phyloP scores from a whole-genome alignment of 352 stramenopile genomes.

The Ochromonadaceae sp. region DNA sequence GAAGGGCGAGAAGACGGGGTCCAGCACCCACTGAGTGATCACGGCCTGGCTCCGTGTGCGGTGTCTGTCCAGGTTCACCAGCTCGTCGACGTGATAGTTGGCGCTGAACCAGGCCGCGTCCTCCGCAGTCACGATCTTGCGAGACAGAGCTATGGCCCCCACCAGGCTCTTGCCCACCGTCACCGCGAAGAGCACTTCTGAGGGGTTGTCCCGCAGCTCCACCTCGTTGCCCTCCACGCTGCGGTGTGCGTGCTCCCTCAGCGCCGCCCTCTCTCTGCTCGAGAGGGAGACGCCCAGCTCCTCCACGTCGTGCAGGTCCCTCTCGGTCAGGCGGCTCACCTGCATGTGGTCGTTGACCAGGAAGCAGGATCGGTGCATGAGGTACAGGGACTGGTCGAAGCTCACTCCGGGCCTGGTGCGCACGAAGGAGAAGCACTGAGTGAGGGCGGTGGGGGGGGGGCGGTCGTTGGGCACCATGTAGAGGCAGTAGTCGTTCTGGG shows the following conservation, averaged over 20 bases:
- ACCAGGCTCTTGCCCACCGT: constrained; percentile 23
- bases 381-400: constrained; percentile 31
- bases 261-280: no score
- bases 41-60: constrained; percentile 45
- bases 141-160: neutral
- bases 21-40: constrained; percentile 43
- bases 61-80: constrained; percentile 41
- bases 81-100: constrained; percentile 36
- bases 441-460: constrained; percentile 6
- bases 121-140: neutral
- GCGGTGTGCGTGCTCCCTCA: no score
- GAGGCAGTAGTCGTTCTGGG: constrained; percentile 28
- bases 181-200: constrained; percentile 41
- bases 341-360: neutral
- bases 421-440: constrained; percentile 23
- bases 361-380: constrained; percentile 31
- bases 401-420: constrained; percentile 1
- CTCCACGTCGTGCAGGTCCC: no score
- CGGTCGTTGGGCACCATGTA: constrained; percentile 24
- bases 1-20: constrained; percentile 44
- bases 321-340: no score
- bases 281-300: no score
- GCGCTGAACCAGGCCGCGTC: constrained; percentile 17
- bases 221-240: constrained; percentile 34
- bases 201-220: constrained; percentile 44